Evolutionary conservation across 1,284 basidiomycete species (phyloP).

Genomic region (Sanghuangporus weigelae): DNA sequence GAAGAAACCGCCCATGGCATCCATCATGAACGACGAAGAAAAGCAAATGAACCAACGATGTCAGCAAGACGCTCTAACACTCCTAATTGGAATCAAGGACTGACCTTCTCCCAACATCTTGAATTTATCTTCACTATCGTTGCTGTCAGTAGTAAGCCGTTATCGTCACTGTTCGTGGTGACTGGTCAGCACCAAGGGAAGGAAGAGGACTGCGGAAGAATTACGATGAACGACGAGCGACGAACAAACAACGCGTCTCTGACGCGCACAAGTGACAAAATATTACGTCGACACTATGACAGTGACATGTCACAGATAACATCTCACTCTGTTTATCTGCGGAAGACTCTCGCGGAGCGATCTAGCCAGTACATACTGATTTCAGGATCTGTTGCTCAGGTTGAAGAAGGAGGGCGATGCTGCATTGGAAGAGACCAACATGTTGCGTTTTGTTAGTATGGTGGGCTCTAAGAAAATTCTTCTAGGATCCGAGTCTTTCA

Average conservation of each 20-base stretch:
- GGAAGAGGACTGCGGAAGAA: not conserved
- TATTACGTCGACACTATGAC: not conserved
- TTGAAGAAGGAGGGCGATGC: too few species aligned
- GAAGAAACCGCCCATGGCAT: not conserved
- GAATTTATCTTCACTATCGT: not conserved
- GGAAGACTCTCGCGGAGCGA: too few species aligned
- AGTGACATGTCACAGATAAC: not conserved
- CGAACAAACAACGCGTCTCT: not conserved
- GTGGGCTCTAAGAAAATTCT: too few species aligned
- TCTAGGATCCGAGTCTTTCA: too few species aligned
- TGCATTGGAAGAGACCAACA: too few species aligned
- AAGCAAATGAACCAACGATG: not conserved
- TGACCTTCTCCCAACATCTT: constrained; percentile 14
- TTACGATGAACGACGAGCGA: not conserved
- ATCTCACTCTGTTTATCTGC: too few species aligned
- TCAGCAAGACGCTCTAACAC: not conserved
- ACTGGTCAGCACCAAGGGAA: not conserved
- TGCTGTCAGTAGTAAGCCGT: not conserved
- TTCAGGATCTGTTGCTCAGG: too few species aligned
- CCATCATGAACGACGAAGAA: not conserved
- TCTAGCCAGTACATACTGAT: too few species aligned
- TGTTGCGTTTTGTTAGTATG: too few species aligned
- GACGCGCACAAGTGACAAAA: not conserved
- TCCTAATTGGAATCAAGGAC: not conserved
- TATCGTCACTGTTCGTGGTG: not conserved